Base-by-base conservation (phyloP, 305 asterid genomes). In the Solanum hybrid region DNA sequence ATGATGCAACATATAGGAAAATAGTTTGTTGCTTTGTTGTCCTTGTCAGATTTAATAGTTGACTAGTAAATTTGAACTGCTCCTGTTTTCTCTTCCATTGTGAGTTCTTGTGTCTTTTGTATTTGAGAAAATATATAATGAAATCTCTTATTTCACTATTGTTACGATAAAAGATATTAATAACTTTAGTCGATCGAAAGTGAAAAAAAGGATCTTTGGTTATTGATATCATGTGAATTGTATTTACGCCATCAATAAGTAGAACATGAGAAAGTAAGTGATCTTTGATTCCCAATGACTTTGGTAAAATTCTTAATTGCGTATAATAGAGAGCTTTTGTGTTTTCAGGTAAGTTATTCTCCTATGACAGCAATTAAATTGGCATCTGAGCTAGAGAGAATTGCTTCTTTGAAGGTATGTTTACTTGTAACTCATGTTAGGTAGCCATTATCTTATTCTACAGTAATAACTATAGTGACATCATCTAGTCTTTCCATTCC, bases 351-450 rank as follows among this genome's bases (percentile, higher is more conserved):
- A 79, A 90, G 90, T 90, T 92, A 89, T 92, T 92, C 93, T 92
- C 99, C 99, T 91, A 89, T 97, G 90, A n/a, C 89, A 68, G 90
- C 93, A 20, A 94, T 97, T 93, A 97, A 95, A 93, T 90, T 97
- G 93, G 95, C 97, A 68, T 93, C 91, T 79, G 98, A 97, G 91
- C 94, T 97, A 92, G 97, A 93, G 94, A 96, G 97, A 91, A 96
- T 97, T 90, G 90, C 91, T 41, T 92, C 96, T 79, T 92, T 96
- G 89, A 97, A 96, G 99, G 99, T 97, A 93, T 89, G 92, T 51
- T 88, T 91, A 32, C 41, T 89, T 45, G 27, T 9, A 83, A 45
- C 11, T 45, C 75, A 29, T 45, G 75, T 11, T 11, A 85, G 22
- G 29, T 85, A 85, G 45, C 77, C 88, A 85, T 32, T 57, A 32